Base-by-base conservation (phyloP, 2,329 filamentous ascomycete species). In the Cladosporium halotolerans region DNA sequence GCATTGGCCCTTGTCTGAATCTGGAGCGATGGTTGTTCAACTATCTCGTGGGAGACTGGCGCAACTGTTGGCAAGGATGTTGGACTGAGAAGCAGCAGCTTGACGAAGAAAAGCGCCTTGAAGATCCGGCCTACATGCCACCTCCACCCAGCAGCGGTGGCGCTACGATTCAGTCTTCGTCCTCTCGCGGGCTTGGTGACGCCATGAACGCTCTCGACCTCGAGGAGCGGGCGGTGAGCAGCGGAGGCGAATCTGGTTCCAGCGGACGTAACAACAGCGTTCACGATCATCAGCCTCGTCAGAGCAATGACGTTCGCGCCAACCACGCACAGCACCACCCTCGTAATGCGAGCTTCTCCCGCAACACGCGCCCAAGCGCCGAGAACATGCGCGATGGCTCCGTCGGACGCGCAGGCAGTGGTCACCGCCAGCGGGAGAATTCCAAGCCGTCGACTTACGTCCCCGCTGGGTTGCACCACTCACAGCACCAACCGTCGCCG, bases 1-100 rank as follows among this genome's bases (percentile, higher is more conserved):
- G 92, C 74, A 96, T 96, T 71, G 90, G 96, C 70, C 92, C 92
- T 3, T 95, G 90, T 70, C 89, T 97, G 81, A 95, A 92, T 72
- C 93, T 97, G 55, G 92, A 97, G 65, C 85, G 85, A 1, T 95
- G 92, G 69, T 95, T 89, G 69, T 97, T 97, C 79, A 89, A 91
- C 64, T 96, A 96, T 60, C 78, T 97, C 10, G 91, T 97, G 16
- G 89, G 89, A 66, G 87, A 97, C 67, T 97, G 92, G 92, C 85
- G 90, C 62, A 86, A 95, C 62, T 97, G 92, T 73, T 97, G 92
- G 92, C 90, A 93, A 69, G 92, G 92, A 8, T 97, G 92, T 74
- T 90, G 85, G 76, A 95, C 88, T 10, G 92, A 97, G 70, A 84
- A 89, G 58, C 83, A 83, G 60, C 92, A 81, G 65, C 84, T 90